A percentile compares a stretch with the other conserved stretches of the same genome.
These are phyloP conservation scores for Wickerhamiella domercqiae DNA, from an alignment of 805 yeast species.

Conservation along the genomic window DNA sequence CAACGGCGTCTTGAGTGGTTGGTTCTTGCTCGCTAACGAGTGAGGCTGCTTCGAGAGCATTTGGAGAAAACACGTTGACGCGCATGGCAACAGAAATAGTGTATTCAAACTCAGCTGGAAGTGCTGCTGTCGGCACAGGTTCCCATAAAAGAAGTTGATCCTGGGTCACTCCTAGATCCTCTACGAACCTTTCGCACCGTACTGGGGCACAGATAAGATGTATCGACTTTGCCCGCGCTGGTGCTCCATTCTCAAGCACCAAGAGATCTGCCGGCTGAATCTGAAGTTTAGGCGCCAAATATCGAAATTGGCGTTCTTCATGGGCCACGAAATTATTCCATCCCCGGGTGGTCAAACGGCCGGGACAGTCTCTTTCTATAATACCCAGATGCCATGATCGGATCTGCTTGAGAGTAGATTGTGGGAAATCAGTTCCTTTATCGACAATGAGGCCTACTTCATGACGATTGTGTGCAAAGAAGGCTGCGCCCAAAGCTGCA, in stretches of 20 bases:
- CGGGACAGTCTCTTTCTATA: slow-evolving; percentile 34
- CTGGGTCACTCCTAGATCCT: slow-evolving; percentile 15
- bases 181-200: slow-evolving; percentile 37
- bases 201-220: slow-evolving; percentile 66
- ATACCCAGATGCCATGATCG: slow-evolving; percentile 48
- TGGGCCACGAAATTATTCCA: slow-evolving; percentile 56
- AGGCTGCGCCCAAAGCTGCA: slow-evolving; percentile 59
- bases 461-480: slow-evolving; percentile 25
- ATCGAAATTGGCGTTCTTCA: slow-evolving; percentile 47
- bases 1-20: slow-evolving; percentile 26
- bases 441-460: slow-evolving; percentile 60
- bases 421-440: slow-evolving; percentile 65
- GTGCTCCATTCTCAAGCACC: slow-evolving; percentile 15
- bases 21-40: slow-evolving; percentile 39
- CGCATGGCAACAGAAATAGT: slow-evolving; percentile 9
- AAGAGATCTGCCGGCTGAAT: slow-evolving; percentile 42
- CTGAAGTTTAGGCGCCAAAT: slow-evolving; percentile 44
- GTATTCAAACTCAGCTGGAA: slow-evolving; percentile 31
- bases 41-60: slow-evolving; percentile 65
- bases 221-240: slow-evolving; percentile 30
- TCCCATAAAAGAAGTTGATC: slow-evolving; percentile 51
- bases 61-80: slow-evolving; percentile 62
- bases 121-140: slow-evolving; percentile 70
- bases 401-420: slow-evolving; percentile 29
- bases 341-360: slow-evolving; percentile 63